Evolutionary conservation across 1,139 yeast species (phyloP).

Genomic region (Pichia sp.): DNA sequence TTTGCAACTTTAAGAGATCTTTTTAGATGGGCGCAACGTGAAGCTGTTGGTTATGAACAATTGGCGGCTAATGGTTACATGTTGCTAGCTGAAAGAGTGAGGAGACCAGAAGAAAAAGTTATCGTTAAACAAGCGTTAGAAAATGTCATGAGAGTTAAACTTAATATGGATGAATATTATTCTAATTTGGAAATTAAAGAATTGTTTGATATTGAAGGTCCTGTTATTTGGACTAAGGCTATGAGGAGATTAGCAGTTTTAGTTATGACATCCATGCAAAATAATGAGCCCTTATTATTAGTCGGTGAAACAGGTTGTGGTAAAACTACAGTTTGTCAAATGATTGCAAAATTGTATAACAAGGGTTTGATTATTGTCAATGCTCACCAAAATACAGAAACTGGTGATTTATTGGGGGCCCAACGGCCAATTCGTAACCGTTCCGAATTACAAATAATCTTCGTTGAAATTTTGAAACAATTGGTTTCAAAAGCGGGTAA

Average conservation of each 20-base stretch:
- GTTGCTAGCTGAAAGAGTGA: slow-evolving; percentile 91
- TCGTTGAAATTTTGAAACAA: slow-evolving; percentile 33
- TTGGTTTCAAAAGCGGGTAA: slow-evolving; percentile 27
- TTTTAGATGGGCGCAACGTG: slow-evolving; percentile 94
- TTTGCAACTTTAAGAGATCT: slow-evolving; percentile 96
- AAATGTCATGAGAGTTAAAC: slow-evolving; percentile 79
- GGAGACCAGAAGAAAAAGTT: slow-evolving; percentile 68
- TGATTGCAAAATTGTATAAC: slow-evolving; percentile 54
- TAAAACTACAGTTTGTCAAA: slow-evolving; percentile 90
- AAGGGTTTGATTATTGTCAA: slow-evolving; percentile 68
- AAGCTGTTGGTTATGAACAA: slow-evolving; percentile 91
- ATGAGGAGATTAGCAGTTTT: slow-evolving; percentile 85
- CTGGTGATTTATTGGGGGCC: slow-evolving; percentile 94
- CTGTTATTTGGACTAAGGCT: slow-evolving; percentile 89
- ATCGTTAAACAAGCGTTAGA: slow-evolving; percentile 76
- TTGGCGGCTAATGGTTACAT: slow-evolving; percentile 93
- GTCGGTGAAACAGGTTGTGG: slow-evolving; percentile 99
- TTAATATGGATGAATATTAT: slow-evolving; percentile 53
- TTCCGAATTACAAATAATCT: slow-evolving; percentile 46
- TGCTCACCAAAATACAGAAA: slow-evolving; percentile 97
- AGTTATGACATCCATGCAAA: slow-evolving; percentile 64
- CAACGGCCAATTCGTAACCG: slow-evolving; percentile 91
- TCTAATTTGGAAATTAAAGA: slow-evolving; percentile 22
- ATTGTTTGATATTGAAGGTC: slow-evolving; percentile 21
- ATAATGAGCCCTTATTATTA: slow-evolving; percentile 82